Evolutionary conservation across 176 grass and related monocot genomes (phyloP), one percentile per base, ranked within the genome.

Genomic region (Cocos nucifera): DNA sequence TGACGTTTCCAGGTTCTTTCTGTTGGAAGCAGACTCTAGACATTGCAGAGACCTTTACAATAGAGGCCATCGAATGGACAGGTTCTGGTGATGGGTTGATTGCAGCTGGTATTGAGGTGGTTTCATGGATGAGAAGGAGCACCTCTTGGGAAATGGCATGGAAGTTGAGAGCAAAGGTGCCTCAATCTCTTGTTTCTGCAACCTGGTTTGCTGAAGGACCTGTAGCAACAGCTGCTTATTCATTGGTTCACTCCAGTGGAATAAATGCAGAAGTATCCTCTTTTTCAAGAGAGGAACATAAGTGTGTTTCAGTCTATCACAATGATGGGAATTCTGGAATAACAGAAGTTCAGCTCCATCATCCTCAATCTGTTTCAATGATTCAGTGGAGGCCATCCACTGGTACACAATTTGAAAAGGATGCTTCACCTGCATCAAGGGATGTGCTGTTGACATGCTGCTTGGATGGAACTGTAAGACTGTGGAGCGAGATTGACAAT

Each of bases 401-500:
- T 64, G 17, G 17, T 14, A 8, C 20, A 5, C 29, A 83, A 62
- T 30, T 39, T 16, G 55, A 69, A 63, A 58, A 62, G 29, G 72
- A 69, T 69, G 50, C 1, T 59, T 87, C 69, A 62, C 70, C 59
- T 56, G 53, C 56, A 29, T 79, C 72, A 56, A 85, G 86, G 70
- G 77, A 90, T 66, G 58, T 90, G n/a, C 75, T 96, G 26, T 75
- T 96, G 79, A 96, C 86, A 4, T 87, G 83, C 78, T 96, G 83
- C 72, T 66, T 87, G 19, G 91, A 96, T 14, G 86, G 91, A 28
- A 78, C 91, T 51, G 80, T 73, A 15, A 82, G 91, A 63, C 64
- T 96, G n/a, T 96, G 91, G 91, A 73, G 78, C 68, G 69, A 87
- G 67, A 70, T 70, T 74, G 82, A 83, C 60, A 75, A 54, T 29